These are phyloP conservation scores for Clonostachys chloroleuca DNA, from an alignment of 2,329 filamentous ascomycete species.

Conservation along the genomic window DNA sequence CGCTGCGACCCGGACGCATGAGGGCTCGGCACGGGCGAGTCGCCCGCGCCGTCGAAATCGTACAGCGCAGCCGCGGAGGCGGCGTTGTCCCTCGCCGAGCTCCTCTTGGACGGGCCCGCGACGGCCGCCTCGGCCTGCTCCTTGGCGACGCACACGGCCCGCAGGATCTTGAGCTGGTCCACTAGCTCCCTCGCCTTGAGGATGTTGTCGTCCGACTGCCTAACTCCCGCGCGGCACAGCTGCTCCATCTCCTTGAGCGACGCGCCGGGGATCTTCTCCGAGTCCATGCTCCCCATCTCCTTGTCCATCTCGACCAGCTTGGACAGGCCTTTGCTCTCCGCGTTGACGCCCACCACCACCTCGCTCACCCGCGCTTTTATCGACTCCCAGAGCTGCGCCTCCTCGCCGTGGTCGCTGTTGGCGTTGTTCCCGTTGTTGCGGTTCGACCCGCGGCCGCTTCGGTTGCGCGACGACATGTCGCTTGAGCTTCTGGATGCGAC, in stretches of 20 bases:
- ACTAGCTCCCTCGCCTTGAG: conserved; percentile 26
- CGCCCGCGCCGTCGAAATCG: conserved; percentile 37
- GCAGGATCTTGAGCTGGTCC: conserved; percentile 36
- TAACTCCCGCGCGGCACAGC: conserved; percentile 34
- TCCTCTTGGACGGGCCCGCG: conserved; percentile 11
- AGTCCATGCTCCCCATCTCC: conserved; percentile 29
- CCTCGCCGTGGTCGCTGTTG: conserved; percentile 28
- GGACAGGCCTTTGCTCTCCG: conserved; percentile 32
- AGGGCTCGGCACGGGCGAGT: conserved; percentile 40
- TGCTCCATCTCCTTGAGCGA: conserved; percentile 37
- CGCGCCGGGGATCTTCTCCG: conserved; percentile 27
- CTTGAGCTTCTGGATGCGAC: too few relatives aligned
- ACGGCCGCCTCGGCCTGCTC: conserved; percentile 22
- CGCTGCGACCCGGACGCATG: conserved; percentile 23
- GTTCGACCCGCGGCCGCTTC: conserved; percentile 36
- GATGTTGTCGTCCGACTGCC: conserved; percentile 30
- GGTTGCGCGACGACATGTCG: conserved; percentile 19
- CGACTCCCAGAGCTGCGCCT: conserved; percentile 35
- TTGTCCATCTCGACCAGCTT: conserved; percentile 34
- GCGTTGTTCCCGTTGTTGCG: conserved; percentile 31
- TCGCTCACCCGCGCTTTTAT: conserved; percentile 32
- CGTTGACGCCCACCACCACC: conserved; percentile 31
- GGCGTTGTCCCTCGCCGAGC: conserved; percentile 10
- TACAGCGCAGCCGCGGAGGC: conserved; percentile 21
- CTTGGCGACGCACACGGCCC: conserved; percentile 36